Evolutionary conservation across 192 early-diverging fungal species (phyloP).

Genomic region (Coemansia asiatica): DNA sequence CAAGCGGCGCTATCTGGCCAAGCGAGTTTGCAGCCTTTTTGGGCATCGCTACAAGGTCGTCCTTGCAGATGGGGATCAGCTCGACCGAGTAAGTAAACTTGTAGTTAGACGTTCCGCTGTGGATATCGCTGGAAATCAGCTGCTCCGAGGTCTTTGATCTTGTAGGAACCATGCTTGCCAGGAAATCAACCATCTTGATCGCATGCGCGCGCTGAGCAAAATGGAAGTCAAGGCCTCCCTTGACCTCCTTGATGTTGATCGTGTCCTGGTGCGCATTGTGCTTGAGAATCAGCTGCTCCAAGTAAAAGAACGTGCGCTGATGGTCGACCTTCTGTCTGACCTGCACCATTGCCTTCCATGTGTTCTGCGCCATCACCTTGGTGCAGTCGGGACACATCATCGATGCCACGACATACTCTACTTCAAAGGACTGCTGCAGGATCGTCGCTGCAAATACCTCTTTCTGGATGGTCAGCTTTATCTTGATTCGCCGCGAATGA

Average conservation of each 20-base stretch:
- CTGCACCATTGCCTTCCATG: conserved; percentile 97
- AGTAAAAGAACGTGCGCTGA: conserved; percentile 97
- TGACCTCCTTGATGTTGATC: conserved; percentile 95
- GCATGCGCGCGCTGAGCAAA: conserved; percentile 87
- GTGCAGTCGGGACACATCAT: conserved; percentile 97
- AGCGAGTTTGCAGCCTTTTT: conserved; percentile 80
- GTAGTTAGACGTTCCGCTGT: conserved; percentile 86
- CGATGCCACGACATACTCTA: conserved; percentile 87
- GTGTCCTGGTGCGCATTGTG: conserved; percentile 97
- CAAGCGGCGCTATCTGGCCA: conserved; percentile 83
- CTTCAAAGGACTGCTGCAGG: conserved; percentile 94
- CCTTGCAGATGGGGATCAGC: conserved; percentile 94
- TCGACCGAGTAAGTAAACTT: conserved; percentile 97
- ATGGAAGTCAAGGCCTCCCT: conserved; percentile 97
- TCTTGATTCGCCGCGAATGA: conserved; percentile 88
- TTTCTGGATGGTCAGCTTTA: conserved; percentile 98
- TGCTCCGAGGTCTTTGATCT: conserved; percentile 91
- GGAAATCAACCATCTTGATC: conserved; percentile 94
- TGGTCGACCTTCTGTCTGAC: conserved; percentile 97
- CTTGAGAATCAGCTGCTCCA: conserved; percentile 98
- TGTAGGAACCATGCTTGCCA: conserved; percentile 81
- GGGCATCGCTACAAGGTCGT: conserved; percentile 89
- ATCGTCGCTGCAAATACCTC: conserved; percentile 95
- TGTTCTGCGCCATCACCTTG: conserved; percentile 93
- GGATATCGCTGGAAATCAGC: conserved; percentile 94